Base-by-base conservation (phyloP, 495 filamentous ascomycete species). In the Corynascus novoguineensis region DNA sequence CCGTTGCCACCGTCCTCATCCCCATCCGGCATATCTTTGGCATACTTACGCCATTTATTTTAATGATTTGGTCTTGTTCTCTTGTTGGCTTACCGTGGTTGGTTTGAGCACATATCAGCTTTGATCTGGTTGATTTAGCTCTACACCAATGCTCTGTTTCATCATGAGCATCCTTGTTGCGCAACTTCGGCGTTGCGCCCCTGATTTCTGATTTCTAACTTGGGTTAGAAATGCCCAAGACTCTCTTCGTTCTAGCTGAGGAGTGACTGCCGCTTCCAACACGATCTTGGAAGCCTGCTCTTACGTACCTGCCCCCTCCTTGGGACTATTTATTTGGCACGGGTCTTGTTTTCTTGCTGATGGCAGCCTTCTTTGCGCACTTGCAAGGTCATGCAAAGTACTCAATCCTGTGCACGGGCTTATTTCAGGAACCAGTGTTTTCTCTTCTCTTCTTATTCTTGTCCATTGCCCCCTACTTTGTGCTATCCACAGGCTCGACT, bases 181-280 rank as follows among this genome's bases (percentile, higher is more conserved):
- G 51, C 51, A 34, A 34, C 34, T 25, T 35, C 27, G 28, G 40
- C 22, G 22, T 40, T 47, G n/a, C 32, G 49, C n/a, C 17, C 24
- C 29, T 34, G 28, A 5, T 40, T 38, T 45, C 21, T 35, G 12
- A 8, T 32, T 34, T 54, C 31, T 17, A 5, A 34, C 22, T 17
- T 9, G 11, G n/a, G n/a, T n/a, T 21, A 4, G 12, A 32, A 34
- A 3, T 28, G 53, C 24, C 42, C 41, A 6, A 37, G 24, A 22
- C 17, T 41, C 29, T 48, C n/a, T n/a, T n/a, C n/a, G 32, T 48
- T 25, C 31, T 8, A n/a, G 32, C 17, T 37, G 21, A 24, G 22
- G 32, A 7, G n/a, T 47, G 53, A 48, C 53, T 47, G 53, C 48
- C 42, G 24, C 53, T 47, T 46, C 37, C 41, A n/a, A 41, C 37